A percentile compares a stretch with the other conserved stretches of the same genome.
These are phyloP conservation scores for Leishmania arabica DNA, from an alignment of 208 protist genomes.

Conservation along the genomic window DNA sequence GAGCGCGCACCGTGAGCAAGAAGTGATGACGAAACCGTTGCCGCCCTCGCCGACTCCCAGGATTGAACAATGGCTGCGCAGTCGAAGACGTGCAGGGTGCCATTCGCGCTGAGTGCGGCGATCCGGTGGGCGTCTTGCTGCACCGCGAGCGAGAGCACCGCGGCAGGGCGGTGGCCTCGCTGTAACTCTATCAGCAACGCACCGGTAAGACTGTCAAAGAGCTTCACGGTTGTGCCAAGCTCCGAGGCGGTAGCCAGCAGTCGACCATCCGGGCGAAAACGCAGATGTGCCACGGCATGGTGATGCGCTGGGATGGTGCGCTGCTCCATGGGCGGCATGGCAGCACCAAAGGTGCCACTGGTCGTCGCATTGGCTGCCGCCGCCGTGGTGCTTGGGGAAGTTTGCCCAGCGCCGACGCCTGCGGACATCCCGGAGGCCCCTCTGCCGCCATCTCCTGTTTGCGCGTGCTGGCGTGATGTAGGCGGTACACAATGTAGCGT, in stretches of 20 bases:
- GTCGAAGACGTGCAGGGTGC: constrained; percentile 70
- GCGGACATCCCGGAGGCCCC: background rate
- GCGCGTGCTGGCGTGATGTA: background rate
- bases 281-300: constrained; percentile 38
- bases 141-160: constrained; percentile 57
- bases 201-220: constrained; percentile 48
- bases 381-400: background rate
- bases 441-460: background rate
- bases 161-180: constrained; percentile 41
- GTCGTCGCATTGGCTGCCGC: background rate
- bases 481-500: constrained; percentile 11
- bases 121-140: constrained; percentile 32
- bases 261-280: constrained; percentile 34
- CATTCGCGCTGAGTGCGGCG: constrained; percentile 56
- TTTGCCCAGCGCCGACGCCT: background rate
- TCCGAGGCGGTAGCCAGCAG: constrained; percentile 60
- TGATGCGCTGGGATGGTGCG: constrained; percentile 38
- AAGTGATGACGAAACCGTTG: background rate
- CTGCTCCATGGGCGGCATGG: constrained; percentile 10
- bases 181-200: constrained; percentile 48
- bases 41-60: constrained; percentile 14
- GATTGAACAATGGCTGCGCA: constrained; percentile 24
- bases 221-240: constrained; percentile 66
- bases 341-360: background rate
- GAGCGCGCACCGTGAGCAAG: background rate